Percentiles rank a stretch among this genome's conserved stretches.
Conservation (phyloP, 495 filamentous ascomycete genomes). For the Hypoxylon intermedium region DNA sequence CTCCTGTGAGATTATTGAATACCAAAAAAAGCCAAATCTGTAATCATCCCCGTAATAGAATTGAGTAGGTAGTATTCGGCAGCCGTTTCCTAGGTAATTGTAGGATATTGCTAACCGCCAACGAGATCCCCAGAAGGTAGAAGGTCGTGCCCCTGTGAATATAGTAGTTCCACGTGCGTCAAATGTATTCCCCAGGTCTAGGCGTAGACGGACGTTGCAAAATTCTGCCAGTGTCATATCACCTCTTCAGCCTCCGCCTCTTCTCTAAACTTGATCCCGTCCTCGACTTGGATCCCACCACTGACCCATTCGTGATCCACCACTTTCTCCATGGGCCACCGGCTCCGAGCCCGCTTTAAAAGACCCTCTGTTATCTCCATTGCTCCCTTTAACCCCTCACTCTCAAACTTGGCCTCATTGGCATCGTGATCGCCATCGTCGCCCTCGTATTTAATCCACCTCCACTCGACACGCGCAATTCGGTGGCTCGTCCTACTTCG, state of each 20-base stretch:
- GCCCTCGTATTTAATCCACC: slow-evolving; percentile 83
- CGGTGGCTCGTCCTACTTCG: slow-evolving; percentile 82
- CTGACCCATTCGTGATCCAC: slow-evolving; percentile 76
- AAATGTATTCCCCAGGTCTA: slow-evolving; percentile 3
- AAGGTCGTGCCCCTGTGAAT: too few species aligned
- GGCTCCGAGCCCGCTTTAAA: slow-evolving; percentile 76
- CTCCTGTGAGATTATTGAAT: too few species aligned
- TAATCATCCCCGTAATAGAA: slow-evolving; percentile 21
- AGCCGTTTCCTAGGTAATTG: not conserved
- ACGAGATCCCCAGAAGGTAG: slow-evolving; percentile 1
- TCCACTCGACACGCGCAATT: slow-evolving; percentile 95
- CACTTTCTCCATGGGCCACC: slow-evolving; percentile 76
- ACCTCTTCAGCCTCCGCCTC: slow-evolving; percentile 66
- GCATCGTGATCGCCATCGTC: slow-evolving; percentile 68
- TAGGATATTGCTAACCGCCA: not conserved
- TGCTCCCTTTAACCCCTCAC: slow-evolving; percentile 71
- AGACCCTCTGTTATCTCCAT: slow-evolving; percentile 81
- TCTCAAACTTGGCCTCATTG: slow-evolving; percentile 58
- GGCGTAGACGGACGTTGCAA: not conserved
- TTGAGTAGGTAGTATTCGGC: not conserved
- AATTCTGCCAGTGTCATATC: slow-evolving; percentile 31
- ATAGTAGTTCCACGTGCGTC: not conserved
- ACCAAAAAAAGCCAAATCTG: too few species aligned
- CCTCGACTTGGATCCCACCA: slow-evolving; percentile 72
- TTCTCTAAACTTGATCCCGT: slow-evolving; percentile 72